A percentile compares a stretch with the other conserved stretches of the same genome.
Evolutionary conservation across 2,329 filamentous ascomycete species (phyloP).

Genomic region (Orbilia javanica): DNA sequence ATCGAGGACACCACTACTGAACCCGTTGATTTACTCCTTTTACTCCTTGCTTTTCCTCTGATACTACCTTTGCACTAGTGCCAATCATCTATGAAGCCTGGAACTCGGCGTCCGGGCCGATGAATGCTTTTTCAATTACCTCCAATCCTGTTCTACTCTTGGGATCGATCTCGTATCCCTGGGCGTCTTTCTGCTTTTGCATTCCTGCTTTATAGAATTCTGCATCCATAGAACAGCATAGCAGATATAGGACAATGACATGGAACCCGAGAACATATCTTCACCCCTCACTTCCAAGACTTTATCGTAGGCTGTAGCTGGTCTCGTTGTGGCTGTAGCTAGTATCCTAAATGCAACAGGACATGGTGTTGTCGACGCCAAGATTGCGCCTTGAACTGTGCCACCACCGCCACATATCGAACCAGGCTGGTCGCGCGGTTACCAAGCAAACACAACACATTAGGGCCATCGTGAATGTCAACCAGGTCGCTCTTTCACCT

Average conservation of each 20-base stretch:
- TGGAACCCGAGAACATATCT: neutral
- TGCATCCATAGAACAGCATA: conserved; percentile 22
- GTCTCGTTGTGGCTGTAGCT: too few species aligned
- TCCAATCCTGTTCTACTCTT: neutral
- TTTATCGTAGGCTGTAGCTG: neutral
- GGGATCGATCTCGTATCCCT: neutral
- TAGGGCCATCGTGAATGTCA: conserved; percentile 17
- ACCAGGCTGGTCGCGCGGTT: neutral
- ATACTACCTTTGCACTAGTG: neutral
- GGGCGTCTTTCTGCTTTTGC: neutral
- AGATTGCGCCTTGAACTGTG: neutral
- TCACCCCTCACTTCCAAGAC: neutral
- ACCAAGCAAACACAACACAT: conserved; percentile 35
- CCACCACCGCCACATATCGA: conserved; percentile 4
- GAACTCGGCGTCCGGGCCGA: neutral
- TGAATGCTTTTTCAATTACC: neutral
- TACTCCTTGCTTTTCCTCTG: neutral
- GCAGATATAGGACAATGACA: neutral
- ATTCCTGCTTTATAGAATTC: conserved; percentile 3
- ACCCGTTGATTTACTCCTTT: neutral
- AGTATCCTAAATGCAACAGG: neutral
- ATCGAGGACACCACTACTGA: neutral
- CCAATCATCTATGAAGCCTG: neutral
- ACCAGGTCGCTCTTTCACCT: conserved; percentile 21
- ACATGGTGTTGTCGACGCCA: neutral